Conservation (phyloP, 495 filamentous ascomycete genomes). For the Aspergillus avenaceus region DNA sequence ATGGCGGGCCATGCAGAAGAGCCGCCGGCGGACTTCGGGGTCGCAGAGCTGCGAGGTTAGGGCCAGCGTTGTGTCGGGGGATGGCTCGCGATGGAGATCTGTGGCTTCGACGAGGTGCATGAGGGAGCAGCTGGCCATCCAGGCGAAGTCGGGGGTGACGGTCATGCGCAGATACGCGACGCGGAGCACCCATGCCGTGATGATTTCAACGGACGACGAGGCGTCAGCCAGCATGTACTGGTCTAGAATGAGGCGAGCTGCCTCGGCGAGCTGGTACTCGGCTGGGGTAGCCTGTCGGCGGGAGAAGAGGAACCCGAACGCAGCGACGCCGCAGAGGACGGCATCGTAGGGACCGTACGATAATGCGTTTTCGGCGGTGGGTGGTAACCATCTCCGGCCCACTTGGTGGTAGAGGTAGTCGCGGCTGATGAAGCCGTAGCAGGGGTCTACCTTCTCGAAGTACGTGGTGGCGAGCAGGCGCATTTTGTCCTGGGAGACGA, state of each 20-base stretch:
- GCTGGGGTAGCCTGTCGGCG: slow-evolving; percentile 20
- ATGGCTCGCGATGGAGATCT: slow-evolving; percentile 44
- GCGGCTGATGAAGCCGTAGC: slow-evolving; percentile 48
- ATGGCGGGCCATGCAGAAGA: slow-evolving; percentile 48
- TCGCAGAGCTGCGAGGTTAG: slow-evolving; percentile 19
- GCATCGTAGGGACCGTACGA: slow-evolving; percentile 35
- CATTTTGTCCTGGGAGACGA: slow-evolving; percentile 42
- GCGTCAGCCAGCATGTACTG: slow-evolving; percentile 27
- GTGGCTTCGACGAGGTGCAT: slow-evolving; percentile 54
- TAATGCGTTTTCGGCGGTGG: slow-evolving; percentile 8
- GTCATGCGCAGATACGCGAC: slow-evolving; percentile 50
- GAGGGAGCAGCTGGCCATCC: slow-evolving; percentile 52
- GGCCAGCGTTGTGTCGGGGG: slow-evolving; percentile 17
- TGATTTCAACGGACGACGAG: slow-evolving; percentile 32
- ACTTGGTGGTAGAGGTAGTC: slow-evolving; percentile 27
- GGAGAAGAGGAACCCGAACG: slow-evolving; percentile 46
- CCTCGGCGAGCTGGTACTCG: slow-evolving; percentile 37
- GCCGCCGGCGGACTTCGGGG: slow-evolving; percentile 36
- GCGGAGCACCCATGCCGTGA: slow-evolving; percentile 51
- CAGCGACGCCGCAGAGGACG: slow-evolving; percentile 45
- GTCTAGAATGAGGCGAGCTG: slow-evolving; percentile 43
- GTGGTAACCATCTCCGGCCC: slow-evolving; percentile 31
- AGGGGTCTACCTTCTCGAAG: slow-evolving; percentile 47
- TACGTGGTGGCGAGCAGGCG: slow-evolving; percentile 34
- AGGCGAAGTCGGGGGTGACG: slow-evolving; percentile 47